A percentile compares a stretch with the other conserved stretches of the same genome.
Evolutionary conservation across 2,329 filamentous ascomycete species (phyloP).

Genomic region (Xylaria sp.): DNA sequence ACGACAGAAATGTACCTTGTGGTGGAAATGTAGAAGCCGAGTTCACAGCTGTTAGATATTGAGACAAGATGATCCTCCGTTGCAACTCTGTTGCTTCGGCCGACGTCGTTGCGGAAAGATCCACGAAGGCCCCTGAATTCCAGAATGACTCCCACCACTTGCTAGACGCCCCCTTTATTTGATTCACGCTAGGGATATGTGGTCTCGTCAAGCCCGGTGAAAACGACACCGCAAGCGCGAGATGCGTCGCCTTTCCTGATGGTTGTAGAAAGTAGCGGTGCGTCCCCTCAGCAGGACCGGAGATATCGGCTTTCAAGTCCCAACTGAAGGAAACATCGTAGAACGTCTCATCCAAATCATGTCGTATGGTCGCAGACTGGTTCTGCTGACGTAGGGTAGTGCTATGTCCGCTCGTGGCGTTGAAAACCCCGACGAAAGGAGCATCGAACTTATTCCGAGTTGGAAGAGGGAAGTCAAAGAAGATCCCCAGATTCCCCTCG

Average conservation of each 20-base stretch:
- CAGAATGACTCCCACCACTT: constrained; percentile 62
- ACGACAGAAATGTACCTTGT: constrained; percentile 50
- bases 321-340: constrained; percentile 56
- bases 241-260: constrained; percentile 39
- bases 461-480: constrained; percentile 64
- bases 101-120: constrained; percentile 54
- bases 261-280: constrained; percentile 57
- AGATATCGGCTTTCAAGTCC: constrained; percentile 50
- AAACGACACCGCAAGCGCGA: constrained; percentile 50
- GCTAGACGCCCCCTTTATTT: constrained; percentile 48
- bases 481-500: constrained; percentile 54
- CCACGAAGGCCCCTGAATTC: constrained; percentile 62
- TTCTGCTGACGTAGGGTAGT: constrained; percentile 50
- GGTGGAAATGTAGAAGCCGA: constrained; percentile 59
- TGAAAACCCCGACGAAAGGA: constrained; percentile 63
- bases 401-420: constrained; percentile 57
- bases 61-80: constrained; percentile 62
- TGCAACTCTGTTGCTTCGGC: constrained; percentile 60
- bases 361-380: constrained; percentile 53
- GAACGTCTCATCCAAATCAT: constrained; percentile 55
- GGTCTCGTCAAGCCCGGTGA: constrained; percentile 41
- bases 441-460: constrained; percentile 63
- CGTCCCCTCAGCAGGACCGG: constrained; percentile 49
- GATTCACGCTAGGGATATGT: constrained; percentile 41
- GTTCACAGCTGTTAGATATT: constrained; percentile 64